A percentile compares a stretch with the other conserved stretches of the same genome.
Conservation (phyloP, 805 yeast genomes). For the Wickerhamiella spandovensis region DNA sequence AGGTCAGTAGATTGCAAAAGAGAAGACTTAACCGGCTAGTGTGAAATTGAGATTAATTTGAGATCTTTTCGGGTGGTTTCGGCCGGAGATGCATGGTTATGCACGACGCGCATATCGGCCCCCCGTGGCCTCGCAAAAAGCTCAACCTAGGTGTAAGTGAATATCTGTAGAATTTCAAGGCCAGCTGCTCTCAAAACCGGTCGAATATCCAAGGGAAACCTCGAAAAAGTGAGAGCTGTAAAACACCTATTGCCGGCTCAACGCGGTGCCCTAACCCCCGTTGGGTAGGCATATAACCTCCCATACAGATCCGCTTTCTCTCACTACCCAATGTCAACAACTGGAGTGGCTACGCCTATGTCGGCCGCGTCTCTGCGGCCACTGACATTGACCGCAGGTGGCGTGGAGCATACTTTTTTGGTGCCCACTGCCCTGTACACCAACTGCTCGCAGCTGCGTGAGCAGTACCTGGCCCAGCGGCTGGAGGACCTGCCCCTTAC, state of each 20-base stretch:
- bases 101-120: background rate
- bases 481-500: slow-evolving; percentile 35
- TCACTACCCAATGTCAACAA: slow-evolving; percentile 15
- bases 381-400: slow-evolving; percentile 68
- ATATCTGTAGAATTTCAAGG: too few relatives aligned
- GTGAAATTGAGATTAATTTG: background rate
- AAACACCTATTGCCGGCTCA: background rate
- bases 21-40: background rate
- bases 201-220: too few relatives aligned
- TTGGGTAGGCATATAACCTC: background rate
- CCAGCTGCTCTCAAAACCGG: too few relatives aligned
- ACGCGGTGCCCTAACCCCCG: background rate
- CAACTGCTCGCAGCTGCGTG: slow-evolving; percentile 74
- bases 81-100: background rate
- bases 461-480: slow-evolving; percentile 42
- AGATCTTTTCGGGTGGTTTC: background rate
- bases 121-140: background rate
- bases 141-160: too few relatives aligned
- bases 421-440: slow-evolving; percentile 74
- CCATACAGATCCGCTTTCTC: background rate
- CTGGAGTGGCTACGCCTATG: slow-evolving; percentile 32
- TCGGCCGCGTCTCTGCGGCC: slow-evolving; percentile 55
- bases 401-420: slow-evolving; percentile 74
- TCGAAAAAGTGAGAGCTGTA: too few relatives aligned
- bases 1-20: background rate